Evolutionary conservation across 805 yeast species (phyloP), one percentile per base, ranked within the genome.

Genomic region (Millerago galiae): DNA sequence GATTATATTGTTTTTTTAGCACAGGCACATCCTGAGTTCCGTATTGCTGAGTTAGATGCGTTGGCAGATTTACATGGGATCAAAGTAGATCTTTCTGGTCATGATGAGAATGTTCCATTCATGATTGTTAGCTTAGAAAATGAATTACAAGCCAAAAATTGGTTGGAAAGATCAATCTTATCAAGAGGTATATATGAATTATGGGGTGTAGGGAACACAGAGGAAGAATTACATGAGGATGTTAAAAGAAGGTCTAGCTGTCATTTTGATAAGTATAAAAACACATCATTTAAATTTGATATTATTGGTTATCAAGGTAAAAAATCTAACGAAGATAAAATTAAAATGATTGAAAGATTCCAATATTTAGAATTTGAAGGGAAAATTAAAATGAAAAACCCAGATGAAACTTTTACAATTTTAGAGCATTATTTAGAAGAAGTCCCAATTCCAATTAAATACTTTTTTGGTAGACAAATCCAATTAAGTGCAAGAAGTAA

Each of bases 21-120:
- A 3, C 96, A 90, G 62, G 75, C 81, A 34, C 89, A 88, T 56
- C 79, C 82, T 39, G 72, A 75, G 45, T 91, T 91, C 62, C 71
- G 98, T 38, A 63, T 64, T 30, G 86, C 95, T 0, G 99, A 91
- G 63, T 64, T 93, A 29, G 88, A 83, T 52, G 82, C 97, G 0
- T 63, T 93, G 35, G 97, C 97, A 0, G 79, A 77, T 28, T 61
- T 84, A 40, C 64, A 75, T 49, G 63, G 64, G 14, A 65, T 93
- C 3, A 41, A 62, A 11, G 49, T 84, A 8, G 90, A 87, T 57
- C 65, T 88, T 38, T 61, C 77, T 13, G 55, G 58, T 7, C 87
- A 87, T 57, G 67, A 68, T 43, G 80, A 73, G 34, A 62, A 66
- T 3, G 70, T 65, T 10, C 98, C 98, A 4, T 90, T 88, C 55